Evolutionary conservation across 1,284 basidiomycete species (phyloP), one percentile per base, ranked within the genome.

Genomic region (Sanghuangporus baumii): DNA sequence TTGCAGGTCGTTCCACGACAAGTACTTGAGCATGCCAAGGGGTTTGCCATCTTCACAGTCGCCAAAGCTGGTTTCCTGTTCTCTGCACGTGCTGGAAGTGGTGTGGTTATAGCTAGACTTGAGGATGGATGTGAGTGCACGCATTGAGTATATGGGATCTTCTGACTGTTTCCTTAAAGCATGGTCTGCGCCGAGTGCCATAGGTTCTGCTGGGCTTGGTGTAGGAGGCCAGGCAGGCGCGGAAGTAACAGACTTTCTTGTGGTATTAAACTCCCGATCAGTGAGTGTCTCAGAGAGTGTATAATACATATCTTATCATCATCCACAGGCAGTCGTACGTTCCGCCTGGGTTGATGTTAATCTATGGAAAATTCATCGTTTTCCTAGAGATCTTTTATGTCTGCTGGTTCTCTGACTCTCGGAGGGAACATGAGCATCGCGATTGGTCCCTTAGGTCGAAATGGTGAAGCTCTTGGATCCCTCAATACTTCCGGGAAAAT

Each of bases 371-470:
- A 66, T 57, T 66, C n/a, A 64, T 65, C 11, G 61, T n/a, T 64
- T 72, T 57, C 78, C 0, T 75, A 98, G 78, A 81, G 81, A 71
- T 89, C 89, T 0, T 99, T 99, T 76, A 99, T 98, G 96, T 84
- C 93, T 12, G 90, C 94, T 11, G 96, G 97, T 4, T 94, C 89
- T 5, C 74, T 99, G 52, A 97, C 93, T 11, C 78, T 98, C 6
- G 95, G 94, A 31, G 95, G 94, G n/a, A 96, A 96, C 72, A 79
- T 96, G 73, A 94, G 91, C 65, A 78, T 99, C 60, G 96, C 96
- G 6, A 82, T 98, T 0, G 96, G 97, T 1, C 96, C 96, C 0
- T 77, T 99, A 0, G 96, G 96, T 20, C 86, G 96, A 43, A 97
- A 95, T 67, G 94, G 96, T 12, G 96, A 98, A 76, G 97, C 94